These are phyloP conservation scores for Coemansia sp. DNA, from an alignment of 192 early-diverging fungal genomes.

Conservation along the genomic window DNA sequence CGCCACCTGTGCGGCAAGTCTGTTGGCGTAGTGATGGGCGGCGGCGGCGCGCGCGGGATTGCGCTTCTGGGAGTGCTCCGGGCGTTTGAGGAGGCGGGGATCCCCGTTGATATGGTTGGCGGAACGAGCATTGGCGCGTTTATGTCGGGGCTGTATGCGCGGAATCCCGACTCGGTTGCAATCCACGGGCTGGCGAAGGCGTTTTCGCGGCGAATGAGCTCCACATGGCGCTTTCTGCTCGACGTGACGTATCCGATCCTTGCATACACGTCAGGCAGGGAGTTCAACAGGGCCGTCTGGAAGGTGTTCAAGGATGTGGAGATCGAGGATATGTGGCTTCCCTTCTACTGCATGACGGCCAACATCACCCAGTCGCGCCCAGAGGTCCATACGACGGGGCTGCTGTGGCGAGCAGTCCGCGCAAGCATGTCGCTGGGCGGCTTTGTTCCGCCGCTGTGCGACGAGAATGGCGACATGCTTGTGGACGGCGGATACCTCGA, in stretches of 20 bases:
- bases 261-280: conserved; percentile 89
- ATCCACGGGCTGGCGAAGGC: conserved; percentile 85
- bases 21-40: conserved; percentile 92
- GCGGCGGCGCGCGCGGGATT: conserved; percentile 96
- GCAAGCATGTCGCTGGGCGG: conserved; percentile 98
- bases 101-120: conserved; percentile 97
- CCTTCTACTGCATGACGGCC: conserved; percentile 92
- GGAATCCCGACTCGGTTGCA: conserved; percentile 83
- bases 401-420: conserved; percentile 96
- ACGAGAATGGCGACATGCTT: conserved; percentile 91
- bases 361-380: conserved; percentile 96
- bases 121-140: conserved; percentile 98
- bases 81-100: conserved; percentile 95
- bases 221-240: conserved; percentile 84
- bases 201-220: conserved; percentile 78
- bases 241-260: conserved; percentile 96
- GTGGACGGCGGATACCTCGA: conserved; percentile 99
- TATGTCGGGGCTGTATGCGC: conserved; percentile 91
- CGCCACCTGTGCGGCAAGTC: conserved; percentile 90
- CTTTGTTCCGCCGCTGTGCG: conserved; percentile 94
- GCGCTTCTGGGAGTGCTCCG: conserved; percentile 90
- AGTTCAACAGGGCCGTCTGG: conserved; percentile 96
- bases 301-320: conserved; percentile 91
- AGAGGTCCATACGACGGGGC: conserved; percentile 89
- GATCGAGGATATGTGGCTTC: conserved; percentile 98